Evolutionary conservation across 371 early-diverging fungal species (phyloP).

Genomic region (Dinochytrium kinnereticum): DNA sequence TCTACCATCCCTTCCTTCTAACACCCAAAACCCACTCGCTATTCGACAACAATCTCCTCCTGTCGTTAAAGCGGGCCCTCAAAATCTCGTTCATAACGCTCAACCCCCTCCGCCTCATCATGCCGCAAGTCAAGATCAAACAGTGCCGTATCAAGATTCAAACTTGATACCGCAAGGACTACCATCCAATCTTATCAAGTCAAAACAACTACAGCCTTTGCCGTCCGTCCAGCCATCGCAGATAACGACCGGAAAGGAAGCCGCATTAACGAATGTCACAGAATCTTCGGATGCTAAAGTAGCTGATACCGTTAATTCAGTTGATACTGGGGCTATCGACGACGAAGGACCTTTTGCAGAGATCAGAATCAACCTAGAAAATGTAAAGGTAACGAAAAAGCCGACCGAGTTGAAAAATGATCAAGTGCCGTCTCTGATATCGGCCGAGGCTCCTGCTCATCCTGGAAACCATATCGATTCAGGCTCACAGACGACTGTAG

Average conservation of each 20-base stretch:
- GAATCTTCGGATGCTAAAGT: neutral
- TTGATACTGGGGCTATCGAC: neutral
- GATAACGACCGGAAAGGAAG: neutral
- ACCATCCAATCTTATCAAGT: neutral
- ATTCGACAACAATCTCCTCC: neutral
- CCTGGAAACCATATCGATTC: too few species aligned
- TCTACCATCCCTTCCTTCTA: neutral
- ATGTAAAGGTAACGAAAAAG: neutral
- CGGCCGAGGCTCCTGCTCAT: too few species aligned
- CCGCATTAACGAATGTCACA: neutral
- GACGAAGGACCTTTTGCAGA: constrained; percentile 12
- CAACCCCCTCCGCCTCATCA: neutral
- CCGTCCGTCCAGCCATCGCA: neutral
- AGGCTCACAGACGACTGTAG: too few species aligned
- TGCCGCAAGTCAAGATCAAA: too few species aligned
- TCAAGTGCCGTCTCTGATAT: too few species aligned
- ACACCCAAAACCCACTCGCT: neutral
- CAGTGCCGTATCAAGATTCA: too few species aligned
- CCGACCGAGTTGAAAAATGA: too few species aligned
- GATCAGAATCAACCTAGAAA: neutral
- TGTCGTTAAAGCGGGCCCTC: neutral
- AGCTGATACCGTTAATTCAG: too few species aligned
- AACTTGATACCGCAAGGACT: too few species aligned
- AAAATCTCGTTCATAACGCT: too few species aligned
- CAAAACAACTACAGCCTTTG: neutral